Base-by-base conservation (phyloP, 225 moss, liverwort and hornwort genomes). In the Physcomitrellopsis africana region DNA sequence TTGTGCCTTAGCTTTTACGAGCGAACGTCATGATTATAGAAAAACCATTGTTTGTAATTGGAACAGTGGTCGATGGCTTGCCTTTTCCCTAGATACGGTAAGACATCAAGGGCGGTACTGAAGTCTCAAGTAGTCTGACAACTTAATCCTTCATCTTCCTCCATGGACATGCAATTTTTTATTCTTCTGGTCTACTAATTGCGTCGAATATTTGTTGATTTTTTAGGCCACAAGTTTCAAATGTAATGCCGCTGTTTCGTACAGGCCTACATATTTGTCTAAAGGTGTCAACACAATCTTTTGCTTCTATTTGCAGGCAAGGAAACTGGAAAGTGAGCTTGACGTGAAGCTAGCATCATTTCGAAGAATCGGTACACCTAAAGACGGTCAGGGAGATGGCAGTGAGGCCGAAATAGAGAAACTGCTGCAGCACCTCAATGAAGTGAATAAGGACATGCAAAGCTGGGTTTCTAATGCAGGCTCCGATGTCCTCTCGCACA, bases 401-500 rank as follows among this genome's bases (percentile, higher is more conserved):
- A 79, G 76, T 64, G 91, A 93, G 70, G 83, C 73, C 14, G 81
- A 80, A 29, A 91, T 93, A 42, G 89, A 91, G 82, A 72, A 80
- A 51, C 78, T 89, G 80, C 75, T 93, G 75, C 86, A 87, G 65
- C 85, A 87, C 58, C 82, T 93, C 47, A 87, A 89, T 44, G 85
- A 89, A 66, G 89, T 93, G 65, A 93, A 93, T 76, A 84, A 75
- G 76, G 85, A 82, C 15, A 93, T 93, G 93, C 89, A 89, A 82
- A 85, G 46, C 77, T 91, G 89, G 93, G 91, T 89, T 32, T 91
- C 91, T 23, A 89, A 73, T 72, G 93, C 86, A 41, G 89, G 91
- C 68, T 93, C 93, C 9, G 90, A 93, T 72, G 87, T 93, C 51
- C 91, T 93, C n/a, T 89, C 93, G 61, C 93, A 93, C 62, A 93